phyloP scores from a whole-genome alignment of 75 land plant species.

The Pinus albicaulis region DNA sequence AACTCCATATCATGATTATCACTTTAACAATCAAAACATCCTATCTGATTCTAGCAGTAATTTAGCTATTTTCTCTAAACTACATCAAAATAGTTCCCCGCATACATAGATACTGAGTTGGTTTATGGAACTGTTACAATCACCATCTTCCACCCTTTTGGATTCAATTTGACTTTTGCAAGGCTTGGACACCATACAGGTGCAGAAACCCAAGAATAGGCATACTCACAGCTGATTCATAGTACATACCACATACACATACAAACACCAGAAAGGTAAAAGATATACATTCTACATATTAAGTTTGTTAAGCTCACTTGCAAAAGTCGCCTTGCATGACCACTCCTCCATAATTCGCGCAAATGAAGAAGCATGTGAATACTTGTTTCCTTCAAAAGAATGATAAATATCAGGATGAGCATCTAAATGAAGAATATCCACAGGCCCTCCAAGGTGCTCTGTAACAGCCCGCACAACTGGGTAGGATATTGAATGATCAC shows the following conservation, averaged over 20 bases:
- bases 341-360: conserved; percentile 99
- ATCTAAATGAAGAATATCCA: conserved; percentile 98
- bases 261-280: background rate
- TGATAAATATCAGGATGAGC: conserved; percentile 99
- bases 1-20: background rate
- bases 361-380: conserved; percentile 98
- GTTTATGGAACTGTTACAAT: background rate
- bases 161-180: background rate
- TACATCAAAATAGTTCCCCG: background rate
- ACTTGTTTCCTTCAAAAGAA: conserved; percentile 93
- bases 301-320: conserved; percentile 48
- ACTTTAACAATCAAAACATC: background rate
- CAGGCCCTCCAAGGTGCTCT: conserved; percentile 93
- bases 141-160: background rate
- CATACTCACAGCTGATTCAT: background rate
- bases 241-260: background rate
- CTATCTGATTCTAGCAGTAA: background rate
- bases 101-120: background rate
- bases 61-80: background rate
- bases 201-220: background rate
- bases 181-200: background rate
- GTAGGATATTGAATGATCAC: conserved; percentile 96
- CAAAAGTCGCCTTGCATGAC: conserved; percentile 92
- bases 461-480: conserved; percentile 97
- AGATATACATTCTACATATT: background rate